phyloP scores from a whole-genome alignment of 2,329 filamentous ascomycete species.

The Exophiala calicioides region DNA sequence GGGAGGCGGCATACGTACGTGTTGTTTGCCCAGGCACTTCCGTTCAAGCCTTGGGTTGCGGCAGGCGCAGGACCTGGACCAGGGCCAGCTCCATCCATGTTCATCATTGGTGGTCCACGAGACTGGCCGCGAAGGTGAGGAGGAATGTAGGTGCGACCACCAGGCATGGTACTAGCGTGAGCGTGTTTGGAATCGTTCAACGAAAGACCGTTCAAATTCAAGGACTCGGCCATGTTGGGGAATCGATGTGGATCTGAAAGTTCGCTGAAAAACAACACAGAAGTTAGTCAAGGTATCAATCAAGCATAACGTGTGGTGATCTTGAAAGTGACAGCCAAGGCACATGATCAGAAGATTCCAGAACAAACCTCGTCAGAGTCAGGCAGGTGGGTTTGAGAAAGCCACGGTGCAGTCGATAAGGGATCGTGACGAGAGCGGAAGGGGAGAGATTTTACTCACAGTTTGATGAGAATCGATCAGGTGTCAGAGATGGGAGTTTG shows the following conservation, averaged over 20 bases:
- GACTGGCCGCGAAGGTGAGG: slow-evolving; percentile 59
- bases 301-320: neutral
- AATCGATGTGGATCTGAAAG: slow-evolving; percentile 6
- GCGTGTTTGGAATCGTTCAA: slow-evolving; percentile 66
- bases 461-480: slow-evolving; percentile 3
- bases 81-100: slow-evolving; percentile 41
- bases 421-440: neutral
- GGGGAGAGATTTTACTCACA: slow-evolving; percentile 12
- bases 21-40: slow-evolving; percentile 38
- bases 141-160: slow-evolving; percentile 64
- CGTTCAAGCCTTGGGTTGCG: slow-evolving; percentile 34
- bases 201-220: slow-evolving; percentile 59
- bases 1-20: slow-evolving; percentile 16
- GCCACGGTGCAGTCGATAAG: too few relatives aligned
- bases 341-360: slow-evolving; percentile 10
- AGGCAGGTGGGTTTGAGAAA: too few relatives aligned
- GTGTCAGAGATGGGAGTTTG: neutral
- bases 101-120: slow-evolving; percentile 34
- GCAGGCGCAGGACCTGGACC: slow-evolving; percentile 36
- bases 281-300: neutral
- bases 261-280: slow-evolving; percentile 2
- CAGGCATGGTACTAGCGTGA: slow-evolving; percentile 33
- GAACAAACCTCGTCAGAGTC: neutral
- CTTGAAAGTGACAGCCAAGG: neutral
- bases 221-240: slow-evolving; percentile 52